Conservation (phyloP, 1,284 basidiomycete species). For the Lignosus rhinocerotis region DNA sequence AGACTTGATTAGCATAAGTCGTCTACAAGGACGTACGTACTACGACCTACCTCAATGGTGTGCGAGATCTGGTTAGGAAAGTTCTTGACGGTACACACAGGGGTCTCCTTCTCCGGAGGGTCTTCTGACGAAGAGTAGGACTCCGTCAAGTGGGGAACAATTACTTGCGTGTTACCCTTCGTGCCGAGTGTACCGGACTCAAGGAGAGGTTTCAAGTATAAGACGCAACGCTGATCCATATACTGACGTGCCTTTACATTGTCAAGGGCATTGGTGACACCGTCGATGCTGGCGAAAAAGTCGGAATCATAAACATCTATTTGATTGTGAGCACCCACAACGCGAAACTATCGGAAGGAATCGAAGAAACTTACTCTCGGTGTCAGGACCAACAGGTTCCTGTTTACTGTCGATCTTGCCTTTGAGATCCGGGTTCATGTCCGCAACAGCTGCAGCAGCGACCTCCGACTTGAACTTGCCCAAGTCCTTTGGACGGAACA, state of each 20-base stretch:
- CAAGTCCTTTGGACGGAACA: conserved; percentile 96
- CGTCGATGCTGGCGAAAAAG: conserved; percentile 89
- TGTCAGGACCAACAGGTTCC: conserved; percentile 91
- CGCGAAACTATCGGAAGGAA: neutral
- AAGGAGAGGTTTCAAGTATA: conserved; percentile 95
- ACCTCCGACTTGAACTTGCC: conserved; percentile 99
- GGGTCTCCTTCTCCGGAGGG: conserved; percentile 97
- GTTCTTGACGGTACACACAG: conserved; percentile 98
- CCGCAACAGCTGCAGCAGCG: conserved; percentile 87
- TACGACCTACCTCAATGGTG: conserved; percentile 82
- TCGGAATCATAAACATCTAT: conserved; percentile 86
- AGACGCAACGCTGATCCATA: conserved; percentile 99
- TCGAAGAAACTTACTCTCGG: conserved; percentile 71
- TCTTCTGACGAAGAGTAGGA: conserved; percentile 99
- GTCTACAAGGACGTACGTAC: neutral
- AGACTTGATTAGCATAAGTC: conserved; percentile 6
- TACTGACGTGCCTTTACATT: conserved; percentile 96
- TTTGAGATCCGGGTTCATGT: conserved; percentile 94
- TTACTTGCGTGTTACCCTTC: conserved; percentile 97
- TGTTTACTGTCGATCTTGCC: conserved; percentile 91
- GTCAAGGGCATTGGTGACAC: conserved; percentile 99
- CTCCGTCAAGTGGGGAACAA: conserved; percentile 95
- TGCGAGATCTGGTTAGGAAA: conserved; percentile 99
- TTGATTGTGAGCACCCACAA: conserved; percentile 3
- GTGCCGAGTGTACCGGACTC: conserved; percentile 99